Base-by-base conservation (phyloP, 2,329 filamentous ascomycete genomes). In the Myriosclerotinia duriaeana region DNA sequence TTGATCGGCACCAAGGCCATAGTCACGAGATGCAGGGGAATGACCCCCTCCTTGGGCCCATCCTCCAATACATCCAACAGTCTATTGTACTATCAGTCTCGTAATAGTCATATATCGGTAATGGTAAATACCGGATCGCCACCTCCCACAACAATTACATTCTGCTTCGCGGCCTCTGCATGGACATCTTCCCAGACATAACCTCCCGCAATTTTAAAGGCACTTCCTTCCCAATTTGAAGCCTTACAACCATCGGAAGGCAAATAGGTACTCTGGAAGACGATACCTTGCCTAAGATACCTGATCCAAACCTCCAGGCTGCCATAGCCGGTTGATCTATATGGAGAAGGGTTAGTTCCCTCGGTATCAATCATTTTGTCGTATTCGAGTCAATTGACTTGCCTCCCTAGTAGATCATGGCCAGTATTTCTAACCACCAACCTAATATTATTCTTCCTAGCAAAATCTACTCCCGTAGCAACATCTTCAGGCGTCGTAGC, bases 281-380 rank as follows among this genome's bases (percentile, higher is more conserved):
- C 50, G 30, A 71, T 67, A 6, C 69, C 69, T 36, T 60, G 60
- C 30, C 79, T 79, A 53, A 85, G 74, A 68, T 83, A 74, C 56
- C 82, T 82, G 0, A 78, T 79, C 84, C 83, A 85, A 22, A 78
- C 74, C 62, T 78, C 72, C 46, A 78, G 67, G 8, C 76, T 76
- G 48, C 77, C 72, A 22, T 73, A 71, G 22, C 77, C 73, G 53
- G 73, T 71, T 22, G 76, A 75, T 40, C 69, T 70, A 56, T 17
- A 8, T 9, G 4, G 44, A n/a, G 50, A 40, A 56, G 30, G 20
- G 22, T 59, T 30, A 36, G 22, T 22, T 44, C 4, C 20, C 12
- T 36, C 22, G 2, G 8, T 62, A 80, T 78, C 38, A 77, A 46
- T 34, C 3, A n/a, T n/a, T 9, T 15, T 34, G 36, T 30, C 20